A percentile compares a stretch with the other conserved stretches of the same genome.
phyloP scores from a whole-genome alignment of 805 yeast genomes.

The Hagleromyces aurorensis region DNA sequence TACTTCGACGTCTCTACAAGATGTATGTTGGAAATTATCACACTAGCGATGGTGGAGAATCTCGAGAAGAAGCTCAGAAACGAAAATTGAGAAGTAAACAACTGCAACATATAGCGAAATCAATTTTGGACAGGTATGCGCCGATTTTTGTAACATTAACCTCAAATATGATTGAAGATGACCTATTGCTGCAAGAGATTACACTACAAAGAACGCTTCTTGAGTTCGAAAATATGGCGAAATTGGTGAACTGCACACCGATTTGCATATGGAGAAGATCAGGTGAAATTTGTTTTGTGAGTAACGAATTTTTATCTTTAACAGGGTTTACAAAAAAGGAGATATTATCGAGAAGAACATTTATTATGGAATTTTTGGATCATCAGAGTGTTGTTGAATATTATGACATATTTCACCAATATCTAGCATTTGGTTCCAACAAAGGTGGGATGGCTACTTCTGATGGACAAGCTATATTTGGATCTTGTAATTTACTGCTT shows the following conservation, averaged over 20 bases:
- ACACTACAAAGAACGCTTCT: slow-evolving; percentile 47
- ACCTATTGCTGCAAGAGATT: slow-evolving; percentile 53
- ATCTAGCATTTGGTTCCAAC: slow-evolving; percentile 47
- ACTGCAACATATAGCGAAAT: slow-evolving; percentile 32
- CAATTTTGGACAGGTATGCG: slow-evolving; percentile 45
- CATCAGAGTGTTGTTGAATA: slow-evolving; percentile 66
- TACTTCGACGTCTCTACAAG: slow-evolving; percentile 11
- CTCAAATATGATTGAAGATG: slow-evolving; percentile 62
- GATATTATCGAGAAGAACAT: slow-evolving; percentile 50
- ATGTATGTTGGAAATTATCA: slow-evolving; percentile 11
- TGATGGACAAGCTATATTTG: slow-evolving; percentile 19
- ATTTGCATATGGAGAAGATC: slow-evolving; percentile 82
- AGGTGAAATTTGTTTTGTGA: slow-evolving; percentile 74
- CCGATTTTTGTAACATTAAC: slow-evolving; percentile 76
- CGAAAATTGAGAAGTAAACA: slow-evolving; percentile 13
- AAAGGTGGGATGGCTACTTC: slow-evolving; percentile 7
- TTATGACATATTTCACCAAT: slow-evolving; percentile 56
- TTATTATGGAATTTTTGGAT: slow-evolving; percentile 77
- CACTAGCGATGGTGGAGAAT: background rate
- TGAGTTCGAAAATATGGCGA: slow-evolving; percentile 47
- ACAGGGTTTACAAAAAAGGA: slow-evolving; percentile 57
- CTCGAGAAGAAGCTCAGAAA: slow-evolving; percentile 1
- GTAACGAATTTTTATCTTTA: slow-evolving; percentile 63
- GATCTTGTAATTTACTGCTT: slow-evolving; percentile 33
- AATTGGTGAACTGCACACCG: slow-evolving; percentile 56